These are phyloP conservation scores for Solanum peruvianum DNA, from an alignment of 257 asterid genomes.

Conservation along the genomic window DNA sequence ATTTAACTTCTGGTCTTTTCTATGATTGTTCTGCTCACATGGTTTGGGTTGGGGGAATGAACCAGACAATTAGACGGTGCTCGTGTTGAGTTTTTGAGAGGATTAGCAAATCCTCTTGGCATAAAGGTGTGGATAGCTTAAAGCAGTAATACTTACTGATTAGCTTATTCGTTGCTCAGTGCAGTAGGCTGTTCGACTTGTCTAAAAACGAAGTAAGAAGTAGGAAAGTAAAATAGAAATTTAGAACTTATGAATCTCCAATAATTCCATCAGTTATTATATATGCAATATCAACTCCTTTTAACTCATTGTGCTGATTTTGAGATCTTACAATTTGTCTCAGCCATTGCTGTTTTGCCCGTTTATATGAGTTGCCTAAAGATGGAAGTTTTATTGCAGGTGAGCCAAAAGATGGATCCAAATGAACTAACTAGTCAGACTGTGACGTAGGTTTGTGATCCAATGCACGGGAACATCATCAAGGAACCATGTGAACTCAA, in stretches of 20 bases:
- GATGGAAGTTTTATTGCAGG: slow-evolving; percentile 28
- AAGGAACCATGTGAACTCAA: slow-evolving; percentile 81
- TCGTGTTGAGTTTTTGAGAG: slow-evolving; percentile 68
- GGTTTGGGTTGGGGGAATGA: slow-evolving; percentile 87
- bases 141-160: background rate
- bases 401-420: slow-evolving; percentile 86
- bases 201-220: background rate
- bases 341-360: background rate
- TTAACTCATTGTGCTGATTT: background rate
- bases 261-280: background rate
- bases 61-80: slow-evolving; percentile 75
- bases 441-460: slow-evolving; percentile 81
- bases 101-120: slow-evolving; percentile 69
- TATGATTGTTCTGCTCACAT: slow-evolving; percentile 86
- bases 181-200: background rate
- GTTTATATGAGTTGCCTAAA: background rate
- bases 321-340: background rate
- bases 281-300: background rate
- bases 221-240: background rate
- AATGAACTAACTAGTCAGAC: slow-evolving; percentile 66
- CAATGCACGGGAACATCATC: slow-evolving; percentile 86
- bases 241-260: background rate
- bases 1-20: slow-evolving; percentile 64
- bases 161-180: background rate
- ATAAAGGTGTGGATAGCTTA: slow-evolving; percentile 41